Evolutionary conservation across 495 filamentous ascomycete genomes (phyloP), one percentile per base, ranked within the genome.

Genomic region (Aspergillus indologenus): DNA sequence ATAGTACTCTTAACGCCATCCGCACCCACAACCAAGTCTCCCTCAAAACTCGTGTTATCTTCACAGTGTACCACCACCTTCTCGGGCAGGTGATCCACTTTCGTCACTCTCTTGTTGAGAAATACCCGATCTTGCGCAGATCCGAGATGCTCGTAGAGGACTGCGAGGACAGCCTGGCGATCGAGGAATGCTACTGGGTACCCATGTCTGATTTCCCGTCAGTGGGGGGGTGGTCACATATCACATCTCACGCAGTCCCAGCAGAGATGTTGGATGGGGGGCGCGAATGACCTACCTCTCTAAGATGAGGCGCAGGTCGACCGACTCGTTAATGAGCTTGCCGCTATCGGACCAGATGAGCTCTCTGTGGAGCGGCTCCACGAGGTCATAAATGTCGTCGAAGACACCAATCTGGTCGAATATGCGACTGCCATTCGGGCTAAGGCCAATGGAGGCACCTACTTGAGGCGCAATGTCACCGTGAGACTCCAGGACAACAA

Each of bases 361-460:
- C 22, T 1, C 15, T 14, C n/a, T 21, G 1, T 26, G 29, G 12
- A 66, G 47, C 1, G 62, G 62, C 52, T 65, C 62, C 23, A 61
- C 12, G 21, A 21, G 7, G 9, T 18, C 22, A 50, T 34, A 1
- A 79, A 26, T 40, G 9, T 61, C 61, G 24, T 79, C 70, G 8
- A 71, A 70, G 0, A 81, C 40, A 0, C 69, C 79, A 0, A 84
- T 58, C 58, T 84, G 82, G 54, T 79, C 77, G 6, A 82, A 56
- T 20, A 81, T 67, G 21, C 76, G 70, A 0, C 69, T 67, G 40
- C 68, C 75, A 21, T 79, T 53, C 17, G 63, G 65, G 18, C 61
- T 62, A 15, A 75, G 65, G 12, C 57, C 74, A 11, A 77, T 61
- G 8, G 67, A 67, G 15, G 76, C 68, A 2, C 79, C 81, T 0